These are phyloP conservation scores for Colletotrichum ledebouriae DNA, from an alignment of 2,329 filamentous ascomycete species.

Conservation along the genomic window DNA sequence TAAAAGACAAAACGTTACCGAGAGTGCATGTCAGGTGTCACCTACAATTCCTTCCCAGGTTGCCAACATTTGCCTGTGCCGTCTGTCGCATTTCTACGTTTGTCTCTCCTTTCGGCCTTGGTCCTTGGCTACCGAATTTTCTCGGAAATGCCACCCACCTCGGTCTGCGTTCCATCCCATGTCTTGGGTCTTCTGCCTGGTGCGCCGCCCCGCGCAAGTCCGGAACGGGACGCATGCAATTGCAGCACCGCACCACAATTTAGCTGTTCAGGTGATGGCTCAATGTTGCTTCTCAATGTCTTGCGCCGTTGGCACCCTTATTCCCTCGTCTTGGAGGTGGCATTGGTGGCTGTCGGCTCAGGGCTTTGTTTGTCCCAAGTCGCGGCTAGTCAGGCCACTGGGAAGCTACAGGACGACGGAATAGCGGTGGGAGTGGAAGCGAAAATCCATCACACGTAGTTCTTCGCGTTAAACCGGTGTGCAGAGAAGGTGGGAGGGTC, in stretches of 20 bases:
- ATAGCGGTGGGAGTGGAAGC: constrained; percentile 35
- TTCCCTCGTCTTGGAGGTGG: background rate
- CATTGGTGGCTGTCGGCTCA: constrained; percentile 21
- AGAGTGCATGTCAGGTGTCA: constrained; percentile 38
- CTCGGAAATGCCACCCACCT: constrained; percentile 38
- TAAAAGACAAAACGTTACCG: too few species aligned
- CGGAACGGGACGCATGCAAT: constrained; percentile 40
- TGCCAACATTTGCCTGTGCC: constrained; percentile 16
- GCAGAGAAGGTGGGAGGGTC: constrained; percentile 24
- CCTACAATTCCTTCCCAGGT: constrained; percentile 14
- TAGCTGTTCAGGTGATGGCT: constrained; percentile 36
- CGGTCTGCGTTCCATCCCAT: constrained; percentile 29
- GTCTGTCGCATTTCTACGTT: constrained; percentile 12
- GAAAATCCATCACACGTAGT: constrained; percentile 31
- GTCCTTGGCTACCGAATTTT: constrained; percentile 27
- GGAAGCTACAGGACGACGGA: constrained; percentile 24
- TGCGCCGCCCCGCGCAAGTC: constrained; percentile 25
- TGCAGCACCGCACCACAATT: constrained; percentile 22
- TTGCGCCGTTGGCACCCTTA: constrained; percentile 34
- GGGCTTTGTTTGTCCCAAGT: constrained; percentile 18
- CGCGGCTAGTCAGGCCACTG: constrained; percentile 40
- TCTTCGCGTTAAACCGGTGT: constrained; percentile 29
- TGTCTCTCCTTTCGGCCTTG: constrained; percentile 16
- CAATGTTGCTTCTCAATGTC: constrained; percentile 31
- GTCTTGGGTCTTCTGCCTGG: constrained; percentile 18